Evolutionary conservation across 2,329 filamentous ascomycete genomes (phyloP).

Genomic region (Zopfia rhizophila): DNA sequence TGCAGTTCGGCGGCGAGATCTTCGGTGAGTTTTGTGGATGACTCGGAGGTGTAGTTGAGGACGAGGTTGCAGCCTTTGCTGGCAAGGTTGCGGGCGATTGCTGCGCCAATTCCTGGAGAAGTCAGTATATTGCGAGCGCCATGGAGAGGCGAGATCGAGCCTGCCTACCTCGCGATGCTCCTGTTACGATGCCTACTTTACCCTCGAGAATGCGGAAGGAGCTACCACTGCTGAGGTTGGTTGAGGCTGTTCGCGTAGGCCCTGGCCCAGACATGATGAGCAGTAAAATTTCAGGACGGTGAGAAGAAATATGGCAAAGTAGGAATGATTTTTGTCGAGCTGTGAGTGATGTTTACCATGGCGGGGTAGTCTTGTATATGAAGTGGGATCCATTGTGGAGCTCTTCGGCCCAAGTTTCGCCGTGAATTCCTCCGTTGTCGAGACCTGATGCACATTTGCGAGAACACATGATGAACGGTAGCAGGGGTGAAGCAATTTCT

Average conservation of each 20-base stretch:
- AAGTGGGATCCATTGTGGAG: slow-evolving; percentile 27
- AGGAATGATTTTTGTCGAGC: slow-evolving; percentile 3
- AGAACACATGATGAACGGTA: slow-evolving; percentile 17
- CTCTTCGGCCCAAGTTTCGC: slow-evolving; percentile 25
- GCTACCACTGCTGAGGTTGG: slow-evolving; percentile 48
- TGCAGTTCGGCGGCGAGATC: slow-evolving; percentile 67
- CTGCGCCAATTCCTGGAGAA: slow-evolving; percentile 74
- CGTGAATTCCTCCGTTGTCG: slow-evolving; percentile 28
- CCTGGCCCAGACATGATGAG: slow-evolving; percentile 52
- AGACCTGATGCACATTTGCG: slow-evolving; percentile 4
- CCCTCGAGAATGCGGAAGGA: slow-evolving; percentile 64
- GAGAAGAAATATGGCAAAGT: not conserved
- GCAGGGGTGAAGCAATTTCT: no score
- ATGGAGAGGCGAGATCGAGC: not conserved
- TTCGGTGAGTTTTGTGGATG: slow-evolving; percentile 63
- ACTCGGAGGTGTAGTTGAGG: slow-evolving; percentile 76
- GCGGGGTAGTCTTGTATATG: slow-evolving; percentile 29
- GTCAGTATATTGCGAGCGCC: slow-evolving; percentile 15
- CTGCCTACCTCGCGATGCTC: slow-evolving; percentile 75
- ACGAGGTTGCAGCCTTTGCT: slow-evolving; percentile 75
- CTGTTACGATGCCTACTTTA: slow-evolving; percentile 82
- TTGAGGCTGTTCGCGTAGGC: slow-evolving; percentile 49
- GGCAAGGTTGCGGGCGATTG: slow-evolving; percentile 75
- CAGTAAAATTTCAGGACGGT: not conserved
- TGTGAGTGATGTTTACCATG: slow-evolving; percentile 15